Percentiles rank a stretch among this genome's conserved stretches.
phyloP scores from a whole-genome alignment of 75 land plant genomes.

The Gnetum montanum region DNA sequence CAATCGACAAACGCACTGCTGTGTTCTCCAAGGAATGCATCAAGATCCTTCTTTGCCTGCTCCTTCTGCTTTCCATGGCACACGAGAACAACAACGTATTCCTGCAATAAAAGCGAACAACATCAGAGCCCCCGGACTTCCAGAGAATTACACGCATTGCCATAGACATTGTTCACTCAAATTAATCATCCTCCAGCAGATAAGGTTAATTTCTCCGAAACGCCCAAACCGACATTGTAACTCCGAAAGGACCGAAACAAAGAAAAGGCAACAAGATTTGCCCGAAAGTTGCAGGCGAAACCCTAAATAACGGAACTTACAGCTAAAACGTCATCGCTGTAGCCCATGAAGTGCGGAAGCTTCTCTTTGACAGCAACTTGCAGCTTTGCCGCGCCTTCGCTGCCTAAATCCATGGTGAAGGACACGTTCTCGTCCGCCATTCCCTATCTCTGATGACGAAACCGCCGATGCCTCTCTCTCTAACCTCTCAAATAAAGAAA shows the following conservation, averaged over 20 bases:
- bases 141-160: neutral
- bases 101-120: conserved; percentile 31
- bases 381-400: conserved; percentile 26
- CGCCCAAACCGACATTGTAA: neutral
- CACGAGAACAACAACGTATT: conserved; percentile 68
- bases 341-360: conserved; percentile 53
- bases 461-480: too few relatives aligned
- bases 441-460: too few relatives aligned
- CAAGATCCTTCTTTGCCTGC: conserved; percentile 59
- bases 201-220: neutral
- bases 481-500: too few relatives aligned
- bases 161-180: neutral
- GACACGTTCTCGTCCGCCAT: too few relatives aligned
- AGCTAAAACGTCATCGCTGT: conserved; percentile 52
- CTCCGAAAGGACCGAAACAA: too few relatives aligned
- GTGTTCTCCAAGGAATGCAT: conserved; percentile 63
- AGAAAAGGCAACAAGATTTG: too few relatives aligned
- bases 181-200: too few relatives aligned
- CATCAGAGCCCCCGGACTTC: neutral
- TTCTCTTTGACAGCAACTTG: conserved; percentile 26
- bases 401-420: conserved; percentile 30
- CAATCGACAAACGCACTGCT: conserved; percentile 55
- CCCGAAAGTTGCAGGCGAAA: too few relatives aligned
- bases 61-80: conserved; percentile 67
- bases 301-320: conserved; percentile 8